Percentiles rank a stretch among this genome's conserved stretches.
Conservation (phyloP, 2,329 filamentous ascomycete genomes). For the Macrophomina tecta region DNA sequence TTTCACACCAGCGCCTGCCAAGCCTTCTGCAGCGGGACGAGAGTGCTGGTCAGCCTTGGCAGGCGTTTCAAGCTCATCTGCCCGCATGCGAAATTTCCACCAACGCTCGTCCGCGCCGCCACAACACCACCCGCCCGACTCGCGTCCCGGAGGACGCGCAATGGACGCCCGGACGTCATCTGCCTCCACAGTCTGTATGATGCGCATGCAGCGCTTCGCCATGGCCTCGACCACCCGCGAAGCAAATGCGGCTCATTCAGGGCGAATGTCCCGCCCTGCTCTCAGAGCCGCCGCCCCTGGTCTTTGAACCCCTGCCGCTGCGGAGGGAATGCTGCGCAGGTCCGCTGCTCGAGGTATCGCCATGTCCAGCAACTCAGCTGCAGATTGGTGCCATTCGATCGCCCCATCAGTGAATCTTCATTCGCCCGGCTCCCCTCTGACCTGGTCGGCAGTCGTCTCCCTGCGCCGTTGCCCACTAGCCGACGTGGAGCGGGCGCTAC, state of each 20-base stretch:
- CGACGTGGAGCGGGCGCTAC: background rate
- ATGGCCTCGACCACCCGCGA: background rate
- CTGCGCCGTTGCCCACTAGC: background rate
- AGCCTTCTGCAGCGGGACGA: conserved; percentile 6
- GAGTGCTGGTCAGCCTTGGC: background rate
- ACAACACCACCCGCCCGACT: background rate
- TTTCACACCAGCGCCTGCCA: conserved; percentile 9
- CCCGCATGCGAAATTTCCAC: conserved; percentile 17
- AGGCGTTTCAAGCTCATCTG: conserved; percentile 11
- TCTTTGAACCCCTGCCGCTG: background rate
- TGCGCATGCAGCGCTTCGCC: background rate
- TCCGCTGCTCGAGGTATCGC: background rate
- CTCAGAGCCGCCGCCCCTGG: background rate
- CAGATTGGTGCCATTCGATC: background rate
- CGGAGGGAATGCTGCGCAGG: background rate
- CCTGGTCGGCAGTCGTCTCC: conserved; percentile 11
- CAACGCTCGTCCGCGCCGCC: conserved; percentile 10
- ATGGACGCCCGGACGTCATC: conserved; percentile 10
- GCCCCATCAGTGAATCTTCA: background rate
- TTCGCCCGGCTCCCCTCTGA: background rate
- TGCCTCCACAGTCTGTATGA: conserved; percentile 12
- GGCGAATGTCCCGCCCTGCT: background rate
- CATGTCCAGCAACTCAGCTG: background rate
- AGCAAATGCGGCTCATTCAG: conserved; percentile 4
- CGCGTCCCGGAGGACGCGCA: conserved; percentile 17